phyloP scores from a whole-genome alignment of 495 filamentous ascomycete genomes.

The Hypoxylon fuscum region DNA sequence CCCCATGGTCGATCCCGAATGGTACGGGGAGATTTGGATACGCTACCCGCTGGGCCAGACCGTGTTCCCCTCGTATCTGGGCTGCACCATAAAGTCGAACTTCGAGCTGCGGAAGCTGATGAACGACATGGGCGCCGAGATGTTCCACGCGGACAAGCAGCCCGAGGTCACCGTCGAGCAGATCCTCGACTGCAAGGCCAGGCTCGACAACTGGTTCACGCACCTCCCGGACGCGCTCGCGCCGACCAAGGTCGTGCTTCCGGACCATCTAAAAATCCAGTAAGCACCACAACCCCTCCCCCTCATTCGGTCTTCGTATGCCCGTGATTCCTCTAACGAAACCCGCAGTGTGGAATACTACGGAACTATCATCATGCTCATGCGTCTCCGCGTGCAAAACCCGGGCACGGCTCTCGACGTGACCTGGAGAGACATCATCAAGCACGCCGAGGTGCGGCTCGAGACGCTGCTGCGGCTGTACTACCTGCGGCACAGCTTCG shows the following conservation, averaged over 20 bases:
- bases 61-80: conserved; percentile 39
- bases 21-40: conserved; percentile 52
- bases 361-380: conserved; percentile 28
- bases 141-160: conserved; percentile 27
- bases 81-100: conserved; percentile 44
- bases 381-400: conserved; percentile 16
- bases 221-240: conserved; percentile 47
- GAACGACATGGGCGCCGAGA: conserved; percentile 37
- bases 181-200: conserved; percentile 43
- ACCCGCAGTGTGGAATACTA: conserved; percentile 31
- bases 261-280: conserved; percentile 49
- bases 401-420: not conserved
- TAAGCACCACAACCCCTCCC: no score
- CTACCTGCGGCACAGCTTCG: conserved; percentile 54
- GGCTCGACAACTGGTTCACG: conserved; percentile 39
- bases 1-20: conserved; percentile 40
- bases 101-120: conserved; percentile 47
- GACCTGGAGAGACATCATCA: conserved; percentile 32
- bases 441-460: conserved; percentile 41
- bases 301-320: no score
- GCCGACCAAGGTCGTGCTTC: conserved; percentile 46
- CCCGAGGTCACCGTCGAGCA: conserved; percentile 29
- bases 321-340: not conserved
- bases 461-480: conserved; percentile 52
- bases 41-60: conserved; percentile 44